A percentile compares a stretch with the other conserved stretches of the same genome.
These are phyloP conservation scores for Penicillium sp. DNA, from an alignment of 2,329 filamentous ascomycete genomes.

Conservation along the genomic window DNA sequence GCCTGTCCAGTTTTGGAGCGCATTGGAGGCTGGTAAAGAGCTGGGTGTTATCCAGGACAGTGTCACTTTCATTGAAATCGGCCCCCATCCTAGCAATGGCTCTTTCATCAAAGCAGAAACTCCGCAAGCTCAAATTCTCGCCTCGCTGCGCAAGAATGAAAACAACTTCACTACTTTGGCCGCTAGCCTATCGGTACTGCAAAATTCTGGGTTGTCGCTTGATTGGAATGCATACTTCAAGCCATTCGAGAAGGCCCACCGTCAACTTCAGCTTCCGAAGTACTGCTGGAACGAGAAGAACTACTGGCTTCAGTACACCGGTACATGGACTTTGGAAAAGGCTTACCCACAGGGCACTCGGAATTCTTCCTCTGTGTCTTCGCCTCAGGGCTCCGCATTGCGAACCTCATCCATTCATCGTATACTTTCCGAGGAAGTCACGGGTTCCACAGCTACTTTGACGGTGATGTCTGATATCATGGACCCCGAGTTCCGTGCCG, in stretches of 20 bases:
- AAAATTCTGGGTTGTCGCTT: conserved; percentile 46
- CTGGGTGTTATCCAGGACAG: conserved; percentile 59
- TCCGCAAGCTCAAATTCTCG: too few species aligned
- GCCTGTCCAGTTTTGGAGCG: conserved; percentile 70
- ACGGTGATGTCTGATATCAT: conserved; percentile 42
- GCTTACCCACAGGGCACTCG: too few species aligned
- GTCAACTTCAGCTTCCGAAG: conserved; percentile 67
- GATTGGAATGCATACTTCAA: conserved; percentile 74
- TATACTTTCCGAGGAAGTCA: conserved; percentile 37
- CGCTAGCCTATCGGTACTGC: conserved; percentile 60
- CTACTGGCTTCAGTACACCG: not conserved
- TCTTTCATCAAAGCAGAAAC: not conserved
- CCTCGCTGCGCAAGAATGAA: not conserved
- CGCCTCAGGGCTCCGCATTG: not conserved
- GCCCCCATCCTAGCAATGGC: conserved; percentile 67
- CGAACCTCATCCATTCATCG: conserved; percentile 28
- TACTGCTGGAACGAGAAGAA: conserved; percentile 47
- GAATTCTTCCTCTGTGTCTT: too few species aligned
- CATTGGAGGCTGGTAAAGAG: conserved; percentile 62
- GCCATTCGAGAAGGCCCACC: conserved; percentile 61
- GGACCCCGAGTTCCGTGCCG: conserved; percentile 27
- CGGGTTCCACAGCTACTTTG: conserved; percentile 32
- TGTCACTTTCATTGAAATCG: conserved; percentile 73
- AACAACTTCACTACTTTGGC: not conserved
- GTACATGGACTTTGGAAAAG: not conserved